Percentiles rank a stretch among this genome's conserved stretches.
Conservation (phyloP, 176 grass and related monocot genomes). For the Juncus effusus region DNA sequence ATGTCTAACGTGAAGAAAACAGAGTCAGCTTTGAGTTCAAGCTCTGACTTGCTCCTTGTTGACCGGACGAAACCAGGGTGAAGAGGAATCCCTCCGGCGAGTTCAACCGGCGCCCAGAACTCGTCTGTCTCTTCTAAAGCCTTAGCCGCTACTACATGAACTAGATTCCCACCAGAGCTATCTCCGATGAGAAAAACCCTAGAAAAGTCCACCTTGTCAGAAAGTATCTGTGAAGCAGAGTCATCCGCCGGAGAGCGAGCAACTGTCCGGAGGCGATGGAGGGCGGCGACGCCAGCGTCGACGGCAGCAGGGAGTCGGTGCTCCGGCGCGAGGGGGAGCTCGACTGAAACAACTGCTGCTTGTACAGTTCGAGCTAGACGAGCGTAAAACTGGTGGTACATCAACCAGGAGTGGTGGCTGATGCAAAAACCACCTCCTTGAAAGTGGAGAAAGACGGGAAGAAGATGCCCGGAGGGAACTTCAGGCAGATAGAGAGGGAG, state of each 20-base stretch:
- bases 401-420: slow-evolving; percentile 52
- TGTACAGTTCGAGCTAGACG: slow-evolving; percentile 45
- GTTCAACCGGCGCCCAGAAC: slow-evolving; percentile 41
- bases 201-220: slow-evolving; percentile 43
- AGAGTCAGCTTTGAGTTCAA: slow-evolving; percentile 38
- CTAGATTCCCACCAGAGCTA: slow-evolving; percentile 85
- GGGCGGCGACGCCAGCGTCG: slow-evolving; percentile 40
- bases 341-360: slow-evolving; percentile 47
- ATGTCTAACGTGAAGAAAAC: slow-evolving; percentile 89
- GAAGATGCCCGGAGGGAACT: not conserved
- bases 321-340: slow-evolving; percentile 70
- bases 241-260: slow-evolving; percentile 9
- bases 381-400: slow-evolving; percentile 89
- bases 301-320: slow-evolving; percentile 53
- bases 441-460: slow-evolving; percentile 64
- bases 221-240: slow-evolving; percentile 31
- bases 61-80: slow-evolving; percentile 79
- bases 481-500: slow-evolving; percentile 71
- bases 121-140: slow-evolving; percentile 13
- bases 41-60: slow-evolving; percentile 63
- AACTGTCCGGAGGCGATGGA: slow-evolving; percentile 46
- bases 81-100: slow-evolving; percentile 64
- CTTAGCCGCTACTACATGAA: slow-evolving; percentile 45
- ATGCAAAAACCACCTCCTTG: slow-evolving; percentile 93
- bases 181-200: slow-evolving; percentile 75